Conservation (phyloP, 164 flowering plant genomes). For the Platanus orientalis region DNA sequence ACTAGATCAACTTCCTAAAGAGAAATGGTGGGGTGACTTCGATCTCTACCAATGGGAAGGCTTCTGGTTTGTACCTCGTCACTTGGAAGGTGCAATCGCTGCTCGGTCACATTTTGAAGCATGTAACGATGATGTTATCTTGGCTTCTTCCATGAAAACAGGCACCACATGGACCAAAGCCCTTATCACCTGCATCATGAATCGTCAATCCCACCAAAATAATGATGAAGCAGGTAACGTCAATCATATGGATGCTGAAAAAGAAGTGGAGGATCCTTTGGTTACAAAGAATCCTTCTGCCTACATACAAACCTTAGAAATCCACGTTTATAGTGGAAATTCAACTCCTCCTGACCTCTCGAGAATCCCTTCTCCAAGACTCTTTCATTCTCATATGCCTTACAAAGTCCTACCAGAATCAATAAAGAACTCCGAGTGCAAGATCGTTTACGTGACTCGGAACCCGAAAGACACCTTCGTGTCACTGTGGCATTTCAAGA, state of each 20-base stretch:
- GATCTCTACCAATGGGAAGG: slow-evolving; percentile 6
- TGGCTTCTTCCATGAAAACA: slow-evolving; percentile 6
- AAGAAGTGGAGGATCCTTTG: not conserved
- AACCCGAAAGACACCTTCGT: slow-evolving; percentile 19
- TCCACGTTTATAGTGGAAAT: not conserved
- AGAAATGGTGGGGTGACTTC: not conserved
- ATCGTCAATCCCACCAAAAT: not conserved
- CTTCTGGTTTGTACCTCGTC: not conserved
- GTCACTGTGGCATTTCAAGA: slow-evolving; percentile 21
- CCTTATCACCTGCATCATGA: not conserved
- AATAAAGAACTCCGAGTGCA: slow-evolving; percentile 10
- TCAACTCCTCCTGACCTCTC: not conserved
- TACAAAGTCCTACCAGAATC: slow-evolving; percentile 12
- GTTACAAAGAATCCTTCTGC: not conserved
- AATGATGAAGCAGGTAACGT: not conserved
- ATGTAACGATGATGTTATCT: not conserved
- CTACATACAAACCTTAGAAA: not conserved
- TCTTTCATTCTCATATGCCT: slow-evolving; percentile 18
- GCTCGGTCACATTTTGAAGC: not conserved
- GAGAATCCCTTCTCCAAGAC: slow-evolving; percentile 9
- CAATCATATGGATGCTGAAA: not conserved
- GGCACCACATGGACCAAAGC: not conserved
- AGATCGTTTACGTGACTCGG: slow-evolving; percentile 16
- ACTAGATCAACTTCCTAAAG: not conserved
- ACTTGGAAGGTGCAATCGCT: not conserved